Conservation (phyloP, 768 basidiomycete species). For the Daedaleopsis nitida region DNA sequence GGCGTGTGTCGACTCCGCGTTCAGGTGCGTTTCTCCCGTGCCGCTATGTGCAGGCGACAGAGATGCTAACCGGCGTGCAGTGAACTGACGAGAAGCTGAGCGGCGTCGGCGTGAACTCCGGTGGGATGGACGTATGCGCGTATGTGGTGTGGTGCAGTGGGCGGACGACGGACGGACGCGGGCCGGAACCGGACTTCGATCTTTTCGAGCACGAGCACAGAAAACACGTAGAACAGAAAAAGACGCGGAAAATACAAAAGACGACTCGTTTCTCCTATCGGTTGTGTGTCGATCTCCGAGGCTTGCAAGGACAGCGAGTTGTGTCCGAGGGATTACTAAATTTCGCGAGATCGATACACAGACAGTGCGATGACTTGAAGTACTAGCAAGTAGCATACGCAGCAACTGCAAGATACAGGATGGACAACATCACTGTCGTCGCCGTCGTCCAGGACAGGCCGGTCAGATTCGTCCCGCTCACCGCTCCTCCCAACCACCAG, state of each 20-base stretch:
- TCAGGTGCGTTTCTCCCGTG: slow-evolving; percentile 55
- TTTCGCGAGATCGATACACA: too few species aligned
- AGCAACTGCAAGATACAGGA: too few species aligned
- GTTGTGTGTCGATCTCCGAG: neutral
- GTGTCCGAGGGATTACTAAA: too few species aligned
- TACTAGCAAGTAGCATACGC: too few species aligned
- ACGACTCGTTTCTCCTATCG: slow-evolving; percentile 9
- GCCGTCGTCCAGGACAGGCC: too few species aligned
- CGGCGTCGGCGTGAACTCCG: neutral
- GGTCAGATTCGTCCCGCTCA: too few species aligned
- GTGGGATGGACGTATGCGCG: slow-evolving; percentile 22
- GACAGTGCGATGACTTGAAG: too few species aligned
- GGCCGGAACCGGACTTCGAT: neutral
- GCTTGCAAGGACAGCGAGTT: neutral
- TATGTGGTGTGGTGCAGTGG: neutral
- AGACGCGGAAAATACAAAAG: slow-evolving; percentile 59
- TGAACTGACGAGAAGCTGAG: slow-evolving; percentile 43
- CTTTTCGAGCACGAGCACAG: slow-evolving; percentile 4
- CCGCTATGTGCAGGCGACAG: too few species aligned
- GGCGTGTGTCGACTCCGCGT: slow-evolving; percentile 79
- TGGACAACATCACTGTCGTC: too few species aligned
- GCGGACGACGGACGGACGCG: neutral
- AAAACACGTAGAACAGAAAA: slow-evolving; percentile 74
- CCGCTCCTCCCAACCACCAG: too few species aligned
- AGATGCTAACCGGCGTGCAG: slow-evolving; percentile 31